Conservation (phyloP, 2,329 filamentous ascomycete species). For the Verticillium albo-atrum region DNA sequence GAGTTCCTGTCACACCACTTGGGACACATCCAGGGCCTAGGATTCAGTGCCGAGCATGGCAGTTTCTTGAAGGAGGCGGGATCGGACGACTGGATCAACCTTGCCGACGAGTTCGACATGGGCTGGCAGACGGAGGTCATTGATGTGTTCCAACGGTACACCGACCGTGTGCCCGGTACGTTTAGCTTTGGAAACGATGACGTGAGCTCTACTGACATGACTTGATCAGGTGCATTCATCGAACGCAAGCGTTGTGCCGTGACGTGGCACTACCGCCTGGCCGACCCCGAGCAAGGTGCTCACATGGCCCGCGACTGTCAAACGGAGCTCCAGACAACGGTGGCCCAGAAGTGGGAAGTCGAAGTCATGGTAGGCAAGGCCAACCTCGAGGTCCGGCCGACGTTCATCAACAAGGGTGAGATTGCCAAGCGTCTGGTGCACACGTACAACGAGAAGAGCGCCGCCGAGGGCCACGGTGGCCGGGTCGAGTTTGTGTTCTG, state of each 20-base stretch:
- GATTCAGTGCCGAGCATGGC: constrained; percentile 95
- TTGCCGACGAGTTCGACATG: constrained; percentile 86
- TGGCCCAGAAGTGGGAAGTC: constrained; percentile 78
- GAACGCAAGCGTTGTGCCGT: constrained; percentile 91
- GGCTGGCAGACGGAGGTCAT: constrained; percentile 85
- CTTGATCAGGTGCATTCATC: constrained; percentile 70
- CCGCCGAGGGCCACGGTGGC: constrained; percentile 36
- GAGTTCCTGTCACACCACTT: constrained; percentile 87
- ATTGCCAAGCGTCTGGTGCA: constrained; percentile 81
- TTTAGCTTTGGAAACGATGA: constrained; percentile 4
- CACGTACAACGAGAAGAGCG: constrained; percentile 57
- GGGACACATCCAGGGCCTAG: constrained; percentile 82
- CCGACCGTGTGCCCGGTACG: constrained; percentile 76
- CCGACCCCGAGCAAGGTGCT: constrained; percentile 78
- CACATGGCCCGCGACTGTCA: constrained; percentile 80
- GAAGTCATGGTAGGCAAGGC: constrained; percentile 97
- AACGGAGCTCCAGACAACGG: constrained; percentile 71
- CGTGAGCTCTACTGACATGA: not conserved
- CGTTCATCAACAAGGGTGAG: constrained; percentile 96
- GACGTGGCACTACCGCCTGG: constrained; percentile 95
- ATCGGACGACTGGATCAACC: constrained; percentile 76
- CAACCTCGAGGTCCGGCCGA: constrained; percentile 93
- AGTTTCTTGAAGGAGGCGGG: constrained; percentile 87
- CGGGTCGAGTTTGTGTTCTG: constrained; percentile 84
- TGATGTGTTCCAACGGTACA: constrained; percentile 81